Percentiles rank a stretch among this genome's conserved stretches.
Evolutionary conservation across 2,329 filamentous ascomycete species (phyloP).

Genomic region (Trichophyton mentagrophytes): DNA sequence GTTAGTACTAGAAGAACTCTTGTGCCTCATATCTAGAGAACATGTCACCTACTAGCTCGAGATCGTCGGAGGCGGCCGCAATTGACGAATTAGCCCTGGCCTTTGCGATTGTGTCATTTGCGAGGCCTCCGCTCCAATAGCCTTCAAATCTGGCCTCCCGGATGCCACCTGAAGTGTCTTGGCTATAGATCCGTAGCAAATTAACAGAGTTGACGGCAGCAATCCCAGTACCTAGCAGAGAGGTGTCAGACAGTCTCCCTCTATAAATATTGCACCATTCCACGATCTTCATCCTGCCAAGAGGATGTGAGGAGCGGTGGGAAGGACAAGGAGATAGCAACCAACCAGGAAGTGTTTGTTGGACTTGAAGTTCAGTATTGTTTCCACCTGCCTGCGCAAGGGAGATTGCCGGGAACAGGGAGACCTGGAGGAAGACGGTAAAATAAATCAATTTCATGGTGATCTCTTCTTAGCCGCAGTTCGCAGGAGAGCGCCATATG

Average conservation of each 20-base stretch:
- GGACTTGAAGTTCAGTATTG: background rate
- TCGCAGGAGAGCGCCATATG: background rate
- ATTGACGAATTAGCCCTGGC: background rate
- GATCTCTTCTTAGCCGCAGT: background rate
- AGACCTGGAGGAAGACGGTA: background rate
- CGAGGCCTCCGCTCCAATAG: background rate
- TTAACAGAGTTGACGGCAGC: constrained; percentile 4
- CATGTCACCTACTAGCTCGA: background rate
- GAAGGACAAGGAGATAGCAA: background rate
- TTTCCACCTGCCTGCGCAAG: background rate
- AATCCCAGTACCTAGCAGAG: background rate
- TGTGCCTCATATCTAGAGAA: background rate
- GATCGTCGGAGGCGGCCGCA: background rate
- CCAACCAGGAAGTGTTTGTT: background rate
- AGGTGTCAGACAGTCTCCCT: background rate
- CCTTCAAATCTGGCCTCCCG: constrained; percentile 3
- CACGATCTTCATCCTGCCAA: background rate
- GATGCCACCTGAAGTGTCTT: background rate
- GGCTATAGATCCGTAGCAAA: background rate
- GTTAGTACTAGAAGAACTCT: background rate
- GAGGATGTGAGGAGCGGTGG: background rate
- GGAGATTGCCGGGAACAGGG: background rate
- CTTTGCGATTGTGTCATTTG: background rate
- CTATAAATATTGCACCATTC: background rate
- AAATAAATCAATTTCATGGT: background rate